Conservation (phyloP, 108 stramenopile species). For the Nitzschia sp. region DNA sequence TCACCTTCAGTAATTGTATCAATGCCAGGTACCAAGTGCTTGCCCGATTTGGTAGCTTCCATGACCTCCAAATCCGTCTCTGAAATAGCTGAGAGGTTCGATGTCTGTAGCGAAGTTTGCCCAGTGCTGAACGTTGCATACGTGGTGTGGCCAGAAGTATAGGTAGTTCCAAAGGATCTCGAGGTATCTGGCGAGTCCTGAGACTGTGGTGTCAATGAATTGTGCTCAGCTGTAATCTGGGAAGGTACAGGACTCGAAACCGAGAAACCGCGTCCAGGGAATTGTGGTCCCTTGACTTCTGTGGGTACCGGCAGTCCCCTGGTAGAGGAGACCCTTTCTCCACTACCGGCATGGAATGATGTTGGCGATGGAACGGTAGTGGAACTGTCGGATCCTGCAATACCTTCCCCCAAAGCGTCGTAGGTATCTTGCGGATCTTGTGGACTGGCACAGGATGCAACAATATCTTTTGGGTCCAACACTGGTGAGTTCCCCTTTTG, state of each 20-base stretch:
- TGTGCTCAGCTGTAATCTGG: background rate
- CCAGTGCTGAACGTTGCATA: slow-evolving; percentile 29
- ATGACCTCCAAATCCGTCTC: slow-evolving; percentile 46
- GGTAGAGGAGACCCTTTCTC: no score
- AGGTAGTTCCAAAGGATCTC: slow-evolving; percentile 20
- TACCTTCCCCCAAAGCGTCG: background rate
- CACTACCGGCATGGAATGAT: background rate
- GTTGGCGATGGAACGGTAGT: background rate
- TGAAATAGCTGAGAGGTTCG: slow-evolving; percentile 29
- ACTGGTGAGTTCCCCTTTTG: background rate
- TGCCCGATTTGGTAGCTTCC: slow-evolving; percentile 30
- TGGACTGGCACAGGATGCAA: no score
- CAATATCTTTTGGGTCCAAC: no score
- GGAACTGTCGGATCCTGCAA: background rate
- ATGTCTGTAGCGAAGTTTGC: slow-evolving; percentile 12
- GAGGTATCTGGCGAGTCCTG: slow-evolving; percentile 39
- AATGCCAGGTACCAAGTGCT: background rate
- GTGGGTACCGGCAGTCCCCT: no score
- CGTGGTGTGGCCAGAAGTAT: slow-evolving; percentile 35
- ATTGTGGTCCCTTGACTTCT: no score
- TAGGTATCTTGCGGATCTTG: background rate
- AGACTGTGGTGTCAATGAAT: slow-evolving; percentile 4
- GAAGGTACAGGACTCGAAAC: slow-evolving; percentile 21
- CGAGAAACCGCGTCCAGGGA: background rate
- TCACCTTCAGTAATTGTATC: slow-evolving; percentile 4